Conservation (phyloP, 2,329 filamentous ascomycete species). For the Microdochium nivale region DNA sequence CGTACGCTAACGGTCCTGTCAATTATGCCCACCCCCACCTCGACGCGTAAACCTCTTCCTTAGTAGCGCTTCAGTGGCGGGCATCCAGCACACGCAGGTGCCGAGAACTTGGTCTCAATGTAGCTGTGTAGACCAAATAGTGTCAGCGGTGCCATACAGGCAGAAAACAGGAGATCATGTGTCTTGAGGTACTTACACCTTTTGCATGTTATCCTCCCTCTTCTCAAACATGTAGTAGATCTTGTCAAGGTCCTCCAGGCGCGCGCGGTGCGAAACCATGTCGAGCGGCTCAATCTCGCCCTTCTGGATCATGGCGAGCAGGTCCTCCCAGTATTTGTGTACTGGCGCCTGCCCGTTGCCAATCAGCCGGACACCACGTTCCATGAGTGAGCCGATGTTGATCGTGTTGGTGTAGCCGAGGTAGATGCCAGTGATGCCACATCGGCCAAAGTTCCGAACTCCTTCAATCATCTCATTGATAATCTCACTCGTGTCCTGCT, state of each 20-base stretch:
- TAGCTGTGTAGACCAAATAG: conserved; percentile 26
- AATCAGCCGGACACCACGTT: conserved; percentile 74
- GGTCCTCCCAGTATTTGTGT: conserved; percentile 73
- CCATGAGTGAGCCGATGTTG: conserved; percentile 77
- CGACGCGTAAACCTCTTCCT: too few relatives aligned
- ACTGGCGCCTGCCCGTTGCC: conserved; percentile 63
- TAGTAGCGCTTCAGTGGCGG: conserved; percentile 33
- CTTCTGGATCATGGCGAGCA: conserved; percentile 59
- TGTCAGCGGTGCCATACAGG: neutral
- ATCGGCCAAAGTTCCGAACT: conserved; percentile 64
- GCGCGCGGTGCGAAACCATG: conserved; percentile 74
- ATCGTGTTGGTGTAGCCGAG: conserved; percentile 69
- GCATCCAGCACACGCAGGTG: conserved; percentile 31
- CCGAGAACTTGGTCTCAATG: conserved; percentile 49
- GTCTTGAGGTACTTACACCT: conserved; percentile 36
- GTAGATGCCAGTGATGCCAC: conserved; percentile 67
- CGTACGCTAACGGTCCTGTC: too few relatives aligned
- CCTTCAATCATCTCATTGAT: conserved; percentile 72
- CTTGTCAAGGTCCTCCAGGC: conserved; percentile 63
- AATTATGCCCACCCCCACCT: too few relatives aligned
- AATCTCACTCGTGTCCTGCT: conserved; percentile 79
- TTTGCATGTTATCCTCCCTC: conserved; percentile 65
- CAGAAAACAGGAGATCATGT: neutral
- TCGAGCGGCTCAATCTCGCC: conserved; percentile 65
- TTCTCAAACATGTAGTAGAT: conserved; percentile 56